These are phyloP conservation scores for Beta corolliflora DNA, from an alignment of 179 eudicot species.

Conservation along the genomic window DNA sequence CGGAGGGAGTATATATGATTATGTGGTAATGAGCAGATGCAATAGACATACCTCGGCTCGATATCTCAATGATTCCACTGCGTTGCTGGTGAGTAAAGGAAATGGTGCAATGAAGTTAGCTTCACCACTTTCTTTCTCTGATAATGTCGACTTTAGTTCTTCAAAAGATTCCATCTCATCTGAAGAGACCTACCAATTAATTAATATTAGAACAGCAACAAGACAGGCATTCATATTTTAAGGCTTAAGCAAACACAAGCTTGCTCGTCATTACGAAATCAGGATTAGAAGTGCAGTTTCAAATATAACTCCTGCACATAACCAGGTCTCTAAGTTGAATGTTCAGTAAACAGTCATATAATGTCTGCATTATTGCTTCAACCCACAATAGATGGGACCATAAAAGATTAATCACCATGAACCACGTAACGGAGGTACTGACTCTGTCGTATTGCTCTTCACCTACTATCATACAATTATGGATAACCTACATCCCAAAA, in stretches of 20 bases:
- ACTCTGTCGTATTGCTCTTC: no score
- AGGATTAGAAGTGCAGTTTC: background rate
- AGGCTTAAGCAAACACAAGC: background rate
- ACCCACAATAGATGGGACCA: background rate
- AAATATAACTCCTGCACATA: background rate
- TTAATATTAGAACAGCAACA: slow-evolving; percentile 18
- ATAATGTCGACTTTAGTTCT: slow-evolving; percentile 65
- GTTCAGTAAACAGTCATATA: background rate
- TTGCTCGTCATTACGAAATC: background rate
- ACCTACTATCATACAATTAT: no score
- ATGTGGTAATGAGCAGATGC: background rate
- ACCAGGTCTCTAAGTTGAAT: background rate
- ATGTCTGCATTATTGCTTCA: background rate
- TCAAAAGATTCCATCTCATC: slow-evolving; percentile 79
- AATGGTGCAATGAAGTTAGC: slow-evolving; percentile 74
- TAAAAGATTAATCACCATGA: background rate
- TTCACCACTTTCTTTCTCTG: slow-evolving; percentile 56
- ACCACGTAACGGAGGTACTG: background rate
- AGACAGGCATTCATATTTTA: background rate
- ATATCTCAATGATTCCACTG: slow-evolving; percentile 91
- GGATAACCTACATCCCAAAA: no score
- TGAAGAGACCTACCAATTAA: slow-evolving; percentile 63
- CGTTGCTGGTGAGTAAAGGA: slow-evolving; percentile 78
- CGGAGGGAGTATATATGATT: no score
- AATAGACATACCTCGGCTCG: slow-evolving; percentile 76